Base-by-base conservation (phyloP, 2,329 filamentous ascomycete species). In the Scedosporium aurantiacum region DNA sequence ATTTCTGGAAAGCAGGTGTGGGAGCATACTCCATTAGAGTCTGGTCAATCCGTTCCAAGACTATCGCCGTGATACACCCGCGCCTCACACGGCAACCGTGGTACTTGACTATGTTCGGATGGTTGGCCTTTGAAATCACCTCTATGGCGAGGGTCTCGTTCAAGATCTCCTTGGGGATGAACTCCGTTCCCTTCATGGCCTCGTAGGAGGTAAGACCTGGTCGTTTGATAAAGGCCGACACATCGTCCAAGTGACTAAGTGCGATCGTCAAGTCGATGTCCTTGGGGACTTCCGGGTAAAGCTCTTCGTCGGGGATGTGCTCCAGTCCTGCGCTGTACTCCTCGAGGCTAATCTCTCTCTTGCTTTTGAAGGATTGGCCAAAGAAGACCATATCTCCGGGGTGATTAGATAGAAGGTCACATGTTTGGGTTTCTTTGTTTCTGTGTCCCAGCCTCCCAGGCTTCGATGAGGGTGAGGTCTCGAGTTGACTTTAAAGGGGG, bases 51-150 rank as follows among this genome's bases (percentile, higher is more conserved):
- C 63, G 43, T 16, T 68, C 67, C 28, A 71, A 64, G 1, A 69
- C 63, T n/a, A 71, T 54, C 16, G 64, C 66, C 1, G 65, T 68
- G 57, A 71, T 68, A 12, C 62, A 61, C 47, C 66, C 68, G 18
- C 64, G 64, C 6, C 64, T 52, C 4, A 70, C 66, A 5, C 61
- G 65, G 64, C 68, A 71, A 43, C 70, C 68, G 47, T 69, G 61
- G 59, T 70, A 71, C 2, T 63, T 14, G 54, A 71, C 57, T 41
- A 71, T 67, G 60, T 68, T 66, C 8, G 68, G 69, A 59, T 72
- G 70, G 6, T 67, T 67, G 4, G 67, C 61, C 25, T 59, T 54
- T 32, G 37, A 50, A 2, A 68, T 54, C 3, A 62, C 47, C 58
- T 69, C 66, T 63, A 67, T 62, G n/a, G 58, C 60, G 37, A 62